These are phyloP conservation scores for Sporisorium sorghi DNA, from an alignment of 1,284 basidiomycete genomes.

Conservation along the genomic window DNA sequence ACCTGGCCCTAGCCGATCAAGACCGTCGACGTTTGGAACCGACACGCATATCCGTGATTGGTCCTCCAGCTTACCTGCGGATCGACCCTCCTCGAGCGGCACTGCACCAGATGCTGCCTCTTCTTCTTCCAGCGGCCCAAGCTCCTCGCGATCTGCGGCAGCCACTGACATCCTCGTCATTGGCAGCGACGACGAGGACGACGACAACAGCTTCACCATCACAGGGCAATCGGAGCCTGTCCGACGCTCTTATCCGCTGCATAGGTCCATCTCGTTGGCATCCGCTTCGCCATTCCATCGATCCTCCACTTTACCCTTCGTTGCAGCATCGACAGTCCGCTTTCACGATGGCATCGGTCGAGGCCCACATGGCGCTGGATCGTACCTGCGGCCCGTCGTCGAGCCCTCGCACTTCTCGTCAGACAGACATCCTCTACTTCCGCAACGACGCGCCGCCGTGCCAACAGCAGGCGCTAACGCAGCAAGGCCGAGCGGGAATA, in stretches of 20 bases:
- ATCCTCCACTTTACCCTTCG: background rate
- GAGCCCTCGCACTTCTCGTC: slow-evolving; percentile 20
- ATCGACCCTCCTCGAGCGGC: slow-evolving; percentile 3
- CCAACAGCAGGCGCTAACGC: slow-evolving; percentile 21
- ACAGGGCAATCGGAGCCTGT: slow-evolving; percentile 25
- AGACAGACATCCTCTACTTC: slow-evolving; percentile 20
- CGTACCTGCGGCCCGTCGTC: slow-evolving; percentile 26
- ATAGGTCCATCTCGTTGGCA: slow-evolving; percentile 11
- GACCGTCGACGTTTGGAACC: slow-evolving; percentile 2
- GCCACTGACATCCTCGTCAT: slow-evolving; percentile 34
- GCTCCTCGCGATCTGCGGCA: background rate
- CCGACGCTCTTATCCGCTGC: slow-evolving; percentile 11
- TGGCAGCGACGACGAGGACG: slow-evolving; percentile 45
- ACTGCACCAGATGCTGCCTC: background rate
- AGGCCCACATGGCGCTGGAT: slow-evolving; percentile 30
- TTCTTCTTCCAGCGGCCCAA: slow-evolving; percentile 6
- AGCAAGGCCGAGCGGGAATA: slow-evolving; percentile 16
- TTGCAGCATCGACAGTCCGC: slow-evolving; percentile 14
- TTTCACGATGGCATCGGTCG: slow-evolving; percentile 42
- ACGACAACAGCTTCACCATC: slow-evolving; percentile 39
- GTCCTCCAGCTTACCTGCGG: slow-evolving; percentile 8
- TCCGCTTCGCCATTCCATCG: slow-evolving; percentile 9
- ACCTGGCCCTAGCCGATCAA: slow-evolving; percentile 24
- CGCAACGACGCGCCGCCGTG: slow-evolving; percentile 30
- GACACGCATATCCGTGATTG: slow-evolving; percentile 33